Base-by-base conservation (phyloP, 352 stramenopile species). In the Chrysophaeum taylorii region DNA sequence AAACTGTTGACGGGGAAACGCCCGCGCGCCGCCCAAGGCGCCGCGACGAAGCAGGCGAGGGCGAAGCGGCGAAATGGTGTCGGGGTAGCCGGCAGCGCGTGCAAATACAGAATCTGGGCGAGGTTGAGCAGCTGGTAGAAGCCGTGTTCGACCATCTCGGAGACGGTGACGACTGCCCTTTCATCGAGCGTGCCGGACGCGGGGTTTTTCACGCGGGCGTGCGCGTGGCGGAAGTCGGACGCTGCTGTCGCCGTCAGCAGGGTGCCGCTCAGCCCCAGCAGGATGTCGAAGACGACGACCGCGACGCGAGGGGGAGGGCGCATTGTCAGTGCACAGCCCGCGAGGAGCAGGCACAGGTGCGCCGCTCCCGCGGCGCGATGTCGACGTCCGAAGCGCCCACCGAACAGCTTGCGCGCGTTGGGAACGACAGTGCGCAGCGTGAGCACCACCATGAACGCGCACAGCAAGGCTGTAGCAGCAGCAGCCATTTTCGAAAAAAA, bases 101-200 rank as follows among this genome's bases (percentile, higher is more conserved):
- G 77, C 7, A 89, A 69, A 71, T 81, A 87, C 0, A 87, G 12
- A 0, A 82, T 75, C 68, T 89, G 83, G 0, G 50, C 41, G 0
- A 89, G 67, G 74, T 89, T 89, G 53, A 89, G 73, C 15, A 16
- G 63, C 73, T 89, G 83, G 74, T 89, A 89, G 72, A 88, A 88
- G 2, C 68, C 76, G 74, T 89, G 83, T 45, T 89, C 83, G 15
- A 89, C 75, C 83, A 89, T 89, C 76, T 89, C 83, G 18, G 68
- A 62, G 57, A 84, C 78, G 62, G 82, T 89, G 0, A 89, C 82
- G 38, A 83, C 84, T 14, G 83, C 78, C 39, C 67, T 62, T 36
- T 78, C 52, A 9, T 84, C 75, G 16, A 89, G 68, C 5, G 81
- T 85, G 21, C 83, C 83, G 9, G 69, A 79, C 70, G 85, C 83